Evolutionary conservation across 2,329 filamentous ascomycete species (phyloP).

Genomic region (Teratosphaeriaceae sp.): DNA sequence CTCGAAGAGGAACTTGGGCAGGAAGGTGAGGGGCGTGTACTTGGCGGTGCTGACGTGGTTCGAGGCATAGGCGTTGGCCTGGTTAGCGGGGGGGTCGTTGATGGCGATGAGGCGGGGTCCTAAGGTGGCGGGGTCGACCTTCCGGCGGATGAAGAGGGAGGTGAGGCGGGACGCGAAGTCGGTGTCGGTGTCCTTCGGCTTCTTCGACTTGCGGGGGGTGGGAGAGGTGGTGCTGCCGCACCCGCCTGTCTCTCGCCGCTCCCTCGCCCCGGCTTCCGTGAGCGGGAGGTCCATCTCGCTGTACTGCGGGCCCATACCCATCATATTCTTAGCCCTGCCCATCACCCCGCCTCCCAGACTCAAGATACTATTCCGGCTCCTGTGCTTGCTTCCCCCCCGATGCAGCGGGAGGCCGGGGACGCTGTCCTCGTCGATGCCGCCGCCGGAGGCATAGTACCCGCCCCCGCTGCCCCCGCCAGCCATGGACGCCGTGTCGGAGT

Average conservation of each 20-base stretch:
- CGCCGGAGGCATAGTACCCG: conserved; percentile 71
- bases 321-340: conserved; percentile 79
- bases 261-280: conserved; percentile 67
- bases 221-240: no score
- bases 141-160: conserved; percentile 87
- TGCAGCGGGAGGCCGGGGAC: conserved; percentile 45
- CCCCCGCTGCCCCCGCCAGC: conserved; percentile 33
- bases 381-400: conserved; percentile 36
- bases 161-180: conserved; percentile 60
- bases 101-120: conserved; percentile 90
- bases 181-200: conserved; percentile 26
- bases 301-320: conserved; percentile 81
- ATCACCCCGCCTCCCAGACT: conserved; percentile 80
- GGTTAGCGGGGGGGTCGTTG: conserved; percentile 93
- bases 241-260: no score
- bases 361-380: conserved; percentile 80
- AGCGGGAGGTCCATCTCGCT: conserved; percentile 98
- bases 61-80: conserved; percentile 82
- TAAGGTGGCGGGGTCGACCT: conserved; percentile 81
- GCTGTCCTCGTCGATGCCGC: conserved; percentile 51
- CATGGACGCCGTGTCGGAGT: conserved; percentile 51
- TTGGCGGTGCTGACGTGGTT: conserved; percentile 98
- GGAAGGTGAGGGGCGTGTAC: conserved; percentile 87
- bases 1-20: conserved; percentile 95
- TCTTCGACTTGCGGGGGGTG: no score